Evolutionary conservation across 1,284 basidiomycete species (phyloP), one percentile per base, ranked within the genome.

Genomic region (Ceratobasidium sp.): DNA sequence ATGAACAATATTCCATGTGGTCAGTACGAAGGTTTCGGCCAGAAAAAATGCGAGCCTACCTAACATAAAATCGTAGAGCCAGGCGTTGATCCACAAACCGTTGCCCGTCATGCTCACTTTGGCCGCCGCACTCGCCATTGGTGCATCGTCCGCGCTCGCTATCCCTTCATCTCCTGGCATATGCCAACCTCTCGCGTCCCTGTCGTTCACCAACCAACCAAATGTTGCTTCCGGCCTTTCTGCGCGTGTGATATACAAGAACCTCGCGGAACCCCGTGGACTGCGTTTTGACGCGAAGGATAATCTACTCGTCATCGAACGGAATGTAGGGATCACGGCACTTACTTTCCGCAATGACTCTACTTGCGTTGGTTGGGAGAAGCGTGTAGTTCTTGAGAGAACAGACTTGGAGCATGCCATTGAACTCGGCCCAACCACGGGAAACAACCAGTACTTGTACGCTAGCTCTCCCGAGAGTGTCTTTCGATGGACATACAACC

Each of bases 241-340:
- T 11, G 81, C 83, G 19, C 77, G 76, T 15, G 81, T 84, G 17
- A 66, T 84, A 24, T 84, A 83, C 75, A 82, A 82, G 3, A 84
- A 84, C 74, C 79, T 85, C 11, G 83, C 83, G 0, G 77, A 79
- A 1, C 85, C 85, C 17, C 80, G 84, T 4, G 84, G 84, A 0
- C 83, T 86, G 54, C 77, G 81, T 8, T 81, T 85, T 62, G 85
- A 86, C 59, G 71, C 73, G 1, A 59, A 76, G 29, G 78, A 80
- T 19, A 85, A 85, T 75, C 78, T 85, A n/a, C 82, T 86, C 14
- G 84, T 85, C 17, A 81, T 86, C 33, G 84, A 86, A 75, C 80
- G 82, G 33, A 83, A 84, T 0, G 78, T 82, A 29, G 84, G 85
- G 5, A 76, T 85, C 17, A 83, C 84, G 1, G 84, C 83, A 1